Conservation (phyloP, 1,284 basidiomycete genomes). For the Trametes polyzona region DNA sequence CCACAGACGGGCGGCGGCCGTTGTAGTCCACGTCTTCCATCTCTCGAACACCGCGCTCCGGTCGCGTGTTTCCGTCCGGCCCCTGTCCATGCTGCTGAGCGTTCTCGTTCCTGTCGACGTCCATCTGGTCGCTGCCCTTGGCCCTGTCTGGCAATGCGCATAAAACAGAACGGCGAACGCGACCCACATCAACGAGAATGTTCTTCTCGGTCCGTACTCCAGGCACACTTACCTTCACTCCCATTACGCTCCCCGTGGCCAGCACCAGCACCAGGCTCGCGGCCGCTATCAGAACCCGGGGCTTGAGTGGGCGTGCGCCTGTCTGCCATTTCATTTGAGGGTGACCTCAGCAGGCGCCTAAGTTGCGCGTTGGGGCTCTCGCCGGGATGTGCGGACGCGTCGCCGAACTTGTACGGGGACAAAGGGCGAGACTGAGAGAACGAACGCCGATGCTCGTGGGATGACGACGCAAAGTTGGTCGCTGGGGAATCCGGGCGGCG, state of each 20-base stretch:
- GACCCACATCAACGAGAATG: slow-evolving; percentile 25
- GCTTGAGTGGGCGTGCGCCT: slow-evolving; percentile 25
- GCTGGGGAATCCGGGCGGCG: slow-evolving; percentile 32
- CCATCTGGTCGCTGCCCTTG: slow-evolving; percentile 48
- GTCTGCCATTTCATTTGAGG: slow-evolving; percentile 33
- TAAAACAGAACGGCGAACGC: slow-evolving; percentile 20
- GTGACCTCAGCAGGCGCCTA: slow-evolving; percentile 43
- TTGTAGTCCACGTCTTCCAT: slow-evolving; percentile 60
- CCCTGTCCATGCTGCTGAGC: slow-evolving; percentile 24
- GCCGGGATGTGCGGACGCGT: slow-evolving; percentile 52
- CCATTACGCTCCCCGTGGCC: slow-evolving; percentile 19
- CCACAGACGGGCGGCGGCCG: slow-evolving; percentile 52
- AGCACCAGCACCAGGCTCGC: slow-evolving; percentile 15
- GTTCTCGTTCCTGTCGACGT: slow-evolving; percentile 43
- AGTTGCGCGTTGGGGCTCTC: slow-evolving; percentile 53
- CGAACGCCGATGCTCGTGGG: slow-evolving; percentile 41
- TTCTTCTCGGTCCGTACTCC: slow-evolving; percentile 13
- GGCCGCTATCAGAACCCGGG: slow-evolving; percentile 20
- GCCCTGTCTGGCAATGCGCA: slow-evolving; percentile 38
- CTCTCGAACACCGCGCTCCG: slow-evolving; percentile 28
- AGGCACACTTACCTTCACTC: slow-evolving; percentile 21
- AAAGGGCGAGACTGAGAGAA: slow-evolving; percentile 55
- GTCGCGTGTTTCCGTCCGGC: slow-evolving; percentile 21
- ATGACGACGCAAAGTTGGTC: slow-evolving; percentile 32
- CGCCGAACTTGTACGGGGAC: slow-evolving; percentile 73